These are phyloP conservation scores for Globisporangium paddicum DNA, from an alignment of 352 stramenopile genomes.

Conservation along the genomic window DNA sequence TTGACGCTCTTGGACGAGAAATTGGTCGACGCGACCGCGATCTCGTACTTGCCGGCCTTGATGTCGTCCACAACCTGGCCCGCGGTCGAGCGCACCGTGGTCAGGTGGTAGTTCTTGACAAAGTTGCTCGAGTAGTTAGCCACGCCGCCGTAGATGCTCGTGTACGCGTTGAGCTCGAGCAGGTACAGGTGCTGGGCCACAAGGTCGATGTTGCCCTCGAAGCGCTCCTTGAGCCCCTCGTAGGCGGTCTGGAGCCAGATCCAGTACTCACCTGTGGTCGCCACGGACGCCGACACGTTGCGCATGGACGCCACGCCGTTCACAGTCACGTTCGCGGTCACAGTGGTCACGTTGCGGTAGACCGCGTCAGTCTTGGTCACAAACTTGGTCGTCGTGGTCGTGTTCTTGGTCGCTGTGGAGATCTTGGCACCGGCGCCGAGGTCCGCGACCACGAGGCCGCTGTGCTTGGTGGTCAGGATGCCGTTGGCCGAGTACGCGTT, in stretches of 20 bases:
- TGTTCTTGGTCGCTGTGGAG: neutral
- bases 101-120: conserved; percentile 47
- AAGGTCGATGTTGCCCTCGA: conserved; percentile 55
- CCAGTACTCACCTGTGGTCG: conserved; percentile 58
- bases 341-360: conserved; percentile 32
- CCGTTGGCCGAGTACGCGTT: conserved; percentile 26
- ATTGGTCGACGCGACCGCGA: conserved; percentile 33
- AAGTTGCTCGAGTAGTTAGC: conserved; percentile 43
- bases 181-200: conserved; percentile 58
- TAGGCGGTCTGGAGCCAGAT: conserved; percentile 57
- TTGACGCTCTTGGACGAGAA: conserved; percentile 34
- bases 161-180: conserved; percentile 57
- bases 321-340: conserved; percentile 40
- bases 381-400: conserved; percentile 17
- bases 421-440: conserved; percentile 11
- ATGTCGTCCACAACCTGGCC: conserved; percentile 50
- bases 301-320: conserved; percentile 28
- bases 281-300: conserved; percentile 30
- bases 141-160: conserved; percentile 39
- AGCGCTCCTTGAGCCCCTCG: conserved; percentile 44
- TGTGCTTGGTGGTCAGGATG: conserved; percentile 50
- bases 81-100: conserved; percentile 39
- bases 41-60: conserved; percentile 31
- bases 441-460: conserved; percentile 39
- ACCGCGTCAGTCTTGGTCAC: conserved; percentile 20